Evolutionary conservation across 306 rosid species (phyloP).

Genomic region (Lablab purpureus): DNA sequence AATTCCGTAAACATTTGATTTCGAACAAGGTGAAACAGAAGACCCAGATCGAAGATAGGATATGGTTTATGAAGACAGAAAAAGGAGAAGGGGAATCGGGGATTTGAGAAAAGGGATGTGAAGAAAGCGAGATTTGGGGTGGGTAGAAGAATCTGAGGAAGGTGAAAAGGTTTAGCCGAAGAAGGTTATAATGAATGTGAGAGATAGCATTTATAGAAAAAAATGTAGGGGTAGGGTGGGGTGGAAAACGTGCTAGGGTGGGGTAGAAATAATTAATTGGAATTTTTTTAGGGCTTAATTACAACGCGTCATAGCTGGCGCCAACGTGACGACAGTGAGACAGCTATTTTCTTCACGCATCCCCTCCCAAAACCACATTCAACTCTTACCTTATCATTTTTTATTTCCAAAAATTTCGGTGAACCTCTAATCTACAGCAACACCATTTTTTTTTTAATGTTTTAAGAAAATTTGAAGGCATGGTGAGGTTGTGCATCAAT

Average conservation of each 20-base stretch:
- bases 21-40: neutral
- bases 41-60: constrained; percentile 23
- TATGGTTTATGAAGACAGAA: neutral
- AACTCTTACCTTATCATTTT: neutral
- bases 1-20: constrained; percentile 50
- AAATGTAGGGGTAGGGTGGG: neutral
- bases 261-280: neutral
- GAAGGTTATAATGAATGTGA: neutral
- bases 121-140: neutral
- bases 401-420: too few species aligned
- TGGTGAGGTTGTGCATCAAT: too few species aligned
- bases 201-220: constrained; percentile 33
- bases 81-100: neutral
- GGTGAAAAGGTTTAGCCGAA: neutral
- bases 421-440: too few species aligned
- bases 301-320: constrained; percentile 17
- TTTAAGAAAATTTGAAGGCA: too few species aligned
- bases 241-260: constrained; percentile 44
- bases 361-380: neutral
- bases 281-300: neutral
- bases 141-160: neutral
- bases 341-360: neutral
- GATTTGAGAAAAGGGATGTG: neutral
- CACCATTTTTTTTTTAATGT: too few species aligned
- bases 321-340: neutral